These are phyloP conservation scores for Saksenaea vasiformis DNA, from an alignment of 371 early-diverging fungal species.

Conservation along the genomic window DNA sequence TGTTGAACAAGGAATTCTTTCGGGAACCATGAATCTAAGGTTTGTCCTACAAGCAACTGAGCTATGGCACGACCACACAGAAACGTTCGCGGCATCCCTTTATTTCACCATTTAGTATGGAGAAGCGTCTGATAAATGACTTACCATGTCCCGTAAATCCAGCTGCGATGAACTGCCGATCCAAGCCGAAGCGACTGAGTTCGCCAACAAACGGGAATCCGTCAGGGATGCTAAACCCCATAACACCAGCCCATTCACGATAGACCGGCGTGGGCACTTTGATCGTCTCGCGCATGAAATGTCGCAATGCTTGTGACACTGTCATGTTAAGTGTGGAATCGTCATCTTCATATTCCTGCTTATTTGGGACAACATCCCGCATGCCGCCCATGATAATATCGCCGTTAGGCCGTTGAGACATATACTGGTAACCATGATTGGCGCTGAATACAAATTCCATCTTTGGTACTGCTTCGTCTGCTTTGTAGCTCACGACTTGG, in stretches of 20 bases:
- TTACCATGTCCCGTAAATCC: slow-evolving; percentile 42
- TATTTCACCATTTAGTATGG: slow-evolving; percentile 10
- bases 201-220: slow-evolving; percentile 47
- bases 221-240: slow-evolving; percentile 45
- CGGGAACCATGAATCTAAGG: slow-evolving; percentile 24
- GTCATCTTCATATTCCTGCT: slow-evolving; percentile 37
- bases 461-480: slow-evolving; percentile 15
- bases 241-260: slow-evolving; percentile 42
- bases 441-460: slow-evolving; percentile 39
- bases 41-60: slow-evolving; percentile 31
- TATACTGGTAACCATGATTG: slow-evolving; percentile 50
- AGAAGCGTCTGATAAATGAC: background rate
- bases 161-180: slow-evolving; percentile 40
- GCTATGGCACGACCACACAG: slow-evolving; percentile 46
- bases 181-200: slow-evolving; percentile 14
- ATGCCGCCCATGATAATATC: slow-evolving; percentile 55
- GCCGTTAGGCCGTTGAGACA: slow-evolving; percentile 48
- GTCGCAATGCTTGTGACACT: slow-evolving; percentile 33
- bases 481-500: slow-evolving; percentile 43
- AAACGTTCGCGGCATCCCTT: slow-evolving; percentile 59
- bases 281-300: slow-evolving; percentile 23
- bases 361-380: slow-evolving; percentile 39
- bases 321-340: slow-evolving; percentile 34
- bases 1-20: slow-evolving; percentile 25
- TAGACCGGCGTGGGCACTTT: background rate